Evolutionary conservation across 805 yeast genomes (phyloP).

Genomic region (Saturnispora silvae): DNA sequence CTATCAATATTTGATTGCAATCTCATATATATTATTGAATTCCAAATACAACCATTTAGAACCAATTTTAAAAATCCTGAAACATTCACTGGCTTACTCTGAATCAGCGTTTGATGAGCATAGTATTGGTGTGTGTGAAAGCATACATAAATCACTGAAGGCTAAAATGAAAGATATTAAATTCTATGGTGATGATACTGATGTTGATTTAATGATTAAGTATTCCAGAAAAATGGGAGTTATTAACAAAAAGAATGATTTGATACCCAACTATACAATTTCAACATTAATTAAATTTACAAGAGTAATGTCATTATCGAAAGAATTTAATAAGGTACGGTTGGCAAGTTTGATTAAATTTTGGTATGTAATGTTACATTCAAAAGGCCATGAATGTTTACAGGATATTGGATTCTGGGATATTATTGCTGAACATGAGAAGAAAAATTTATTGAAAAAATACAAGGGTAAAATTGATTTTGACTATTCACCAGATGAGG

Average conservation of each 20-base stretch:
- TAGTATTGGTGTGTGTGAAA: slow-evolving; percentile 1
- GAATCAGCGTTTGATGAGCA: neutral
- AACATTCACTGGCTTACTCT: neutral
- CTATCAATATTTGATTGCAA: neutral
- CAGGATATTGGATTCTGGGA: slow-evolving; percentile 11
- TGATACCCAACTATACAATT: slow-evolving; percentile 4
- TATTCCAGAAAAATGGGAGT: slow-evolving; percentile 2
- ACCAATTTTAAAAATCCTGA: neutral
- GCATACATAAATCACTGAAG: neutral
- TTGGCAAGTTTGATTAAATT: slow-evolving; percentile 1
- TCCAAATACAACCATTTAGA: slow-evolving; percentile 1
- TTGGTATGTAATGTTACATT: slow-evolving; percentile 5
- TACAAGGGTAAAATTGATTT: neutral
- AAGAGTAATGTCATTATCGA: slow-evolving; percentile 4
- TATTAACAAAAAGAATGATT: neutral
- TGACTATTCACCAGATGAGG: neutral
- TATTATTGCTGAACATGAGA: neutral
- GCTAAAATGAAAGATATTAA: neutral
- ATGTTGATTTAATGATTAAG: neutral
- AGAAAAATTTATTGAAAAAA: neutral
- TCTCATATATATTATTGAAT: neutral
- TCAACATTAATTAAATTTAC: slow-evolving; percentile 2
- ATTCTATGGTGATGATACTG: neutral
- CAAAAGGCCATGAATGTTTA: neutral
- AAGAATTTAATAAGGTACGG: slow-evolving; percentile 2